Evolutionary conservation across 1,284 basidiomycete species (phyloP), one percentile per base, ranked within the genome.

Genomic region (Ceratobasidium sp.): DNA sequence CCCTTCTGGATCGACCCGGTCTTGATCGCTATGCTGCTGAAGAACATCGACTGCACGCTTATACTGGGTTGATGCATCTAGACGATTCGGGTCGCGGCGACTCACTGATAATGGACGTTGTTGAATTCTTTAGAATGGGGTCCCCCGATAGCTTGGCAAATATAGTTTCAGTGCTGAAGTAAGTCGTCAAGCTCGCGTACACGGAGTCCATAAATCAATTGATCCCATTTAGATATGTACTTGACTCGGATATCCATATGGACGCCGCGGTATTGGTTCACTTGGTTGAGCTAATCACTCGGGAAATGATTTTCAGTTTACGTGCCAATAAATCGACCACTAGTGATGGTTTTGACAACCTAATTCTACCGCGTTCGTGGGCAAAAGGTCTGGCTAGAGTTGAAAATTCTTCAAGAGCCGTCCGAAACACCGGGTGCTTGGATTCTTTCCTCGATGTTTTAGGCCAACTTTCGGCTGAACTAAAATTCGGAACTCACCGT

Each of bases 281-380:
- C 23, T 5, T 68, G 44, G 42, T 49, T 51, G 66, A 68, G n/a
- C 39, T 46, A 23, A 23, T 68, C 66, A 68, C 66, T 23, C 49
- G 66, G 42, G 42, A 68, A 12, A 68, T 68, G 42, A 68, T 68
- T n/a, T 46, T 68, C 23, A 7, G 28, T 23, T 15, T 20, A n/a
- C 66, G n/a, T 10, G 46, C 40, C n/a, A 23, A 5, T 26, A 15
- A 60, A 26, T 60, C n/a, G 1, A 23, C 9, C 42, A 49, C 18
- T 44, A 6, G 28, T 20, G 66, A 68, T 51, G 46, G 66, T 12
- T 51, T 68, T 51, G 18, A 40, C 15, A 44, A 44, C 9, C 42
- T 68, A 6, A 15, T 51, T 12, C 49, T 51, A 20, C 49, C 49
- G 20, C 49, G 49, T 51, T 51, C 49, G 49, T 51, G 49, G 49